Evolutionary conservation across 2,329 filamentous ascomycete genomes (phyloP).

Genomic region (Nothopassalora personata): DNA sequence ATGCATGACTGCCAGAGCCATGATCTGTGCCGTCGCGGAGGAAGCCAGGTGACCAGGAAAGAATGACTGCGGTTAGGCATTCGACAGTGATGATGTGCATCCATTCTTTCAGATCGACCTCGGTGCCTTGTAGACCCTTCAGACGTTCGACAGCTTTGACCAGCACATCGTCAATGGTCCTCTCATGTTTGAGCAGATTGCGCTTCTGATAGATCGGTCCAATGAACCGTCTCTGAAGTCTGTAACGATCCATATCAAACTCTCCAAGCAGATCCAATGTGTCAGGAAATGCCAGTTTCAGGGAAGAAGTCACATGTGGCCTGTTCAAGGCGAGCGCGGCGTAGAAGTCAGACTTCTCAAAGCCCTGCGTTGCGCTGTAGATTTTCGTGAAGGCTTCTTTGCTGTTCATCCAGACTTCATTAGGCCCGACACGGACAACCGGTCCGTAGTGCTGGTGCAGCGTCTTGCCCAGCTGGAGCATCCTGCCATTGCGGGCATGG

Average conservation of each 20-base stretch:
- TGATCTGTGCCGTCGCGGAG: slow-evolving; percentile 12
- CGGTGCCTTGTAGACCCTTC: slow-evolving; percentile 1
- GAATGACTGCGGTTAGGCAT: slow-evolving; percentile 12
- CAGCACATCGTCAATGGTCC: slow-evolving; percentile 11
- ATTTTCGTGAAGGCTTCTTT: slow-evolving; percentile 14
- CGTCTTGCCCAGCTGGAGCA: slow-evolving; percentile 11
- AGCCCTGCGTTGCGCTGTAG: slow-evolving; percentile 13
- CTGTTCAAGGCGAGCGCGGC: slow-evolving; percentile 12
- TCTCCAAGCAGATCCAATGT: slow-evolving; percentile 17
- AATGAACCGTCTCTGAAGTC: slow-evolving; percentile 14
- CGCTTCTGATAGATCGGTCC: slow-evolving; percentile 13
- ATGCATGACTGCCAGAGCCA: slow-evolving; percentile 13
- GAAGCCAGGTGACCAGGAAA: slow-evolving; percentile 16
- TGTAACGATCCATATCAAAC: slow-evolving; percentile 14
- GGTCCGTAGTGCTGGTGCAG: slow-evolving; percentile 39
- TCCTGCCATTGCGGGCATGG: slow-evolving; percentile 15
- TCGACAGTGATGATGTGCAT: slow-evolving; percentile 20
- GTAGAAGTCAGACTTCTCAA: slow-evolving; percentile 17
- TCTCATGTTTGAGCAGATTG: slow-evolving; percentile 13
- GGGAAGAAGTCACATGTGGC: slow-evolving; percentile 4
- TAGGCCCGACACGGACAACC: slow-evolving; percentile 44
- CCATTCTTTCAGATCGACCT: slow-evolving; percentile 16
- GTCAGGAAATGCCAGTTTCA: slow-evolving; percentile 9
- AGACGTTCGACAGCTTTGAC: slow-evolving; percentile 10
- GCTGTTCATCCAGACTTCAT: slow-evolving; percentile 36